Evolutionary conservation across 2,329 filamentous ascomycete genomes (phyloP), one percentile per base, ranked within the genome.

Genomic region (Gremmenia infestans): DNA sequence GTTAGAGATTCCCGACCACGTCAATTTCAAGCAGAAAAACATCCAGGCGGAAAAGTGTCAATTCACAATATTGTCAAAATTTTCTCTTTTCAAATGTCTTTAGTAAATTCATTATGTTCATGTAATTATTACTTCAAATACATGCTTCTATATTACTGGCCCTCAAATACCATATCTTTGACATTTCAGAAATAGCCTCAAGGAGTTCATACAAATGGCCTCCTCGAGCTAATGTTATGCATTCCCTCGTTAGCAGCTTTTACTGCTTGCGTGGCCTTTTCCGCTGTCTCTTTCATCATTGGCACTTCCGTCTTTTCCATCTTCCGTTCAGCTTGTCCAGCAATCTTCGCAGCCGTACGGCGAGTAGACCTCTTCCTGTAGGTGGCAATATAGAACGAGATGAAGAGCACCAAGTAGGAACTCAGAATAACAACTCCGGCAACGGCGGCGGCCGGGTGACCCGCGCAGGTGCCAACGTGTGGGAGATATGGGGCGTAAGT

Each of bases 341-440:
- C 60, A 15, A 55, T 47, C 76, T 76, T 65, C 73, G 71, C 60
- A 71, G 73, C 56, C 71, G 74, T 72, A 53, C 72, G 72, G 40
- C 69, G 52, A 59, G 50, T 58, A 9, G 50, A 53, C 48, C 55
- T 56, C 48, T 66, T 63, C 45, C 56, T 60, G 53, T 68, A 68
- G 7, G 65, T 68, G 1, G 63, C 58, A 32, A 66, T 55, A 47
- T 68, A 68, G 55, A 67, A 68, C 1, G 55, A 63, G 49, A 68
- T 62, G 49, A 68, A 67, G 15, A 67, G 59, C 4, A 65, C 56
- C 35, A 68, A 50, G 47, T 68, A 67, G 2, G 63, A 65, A 22
- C 52, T 60, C n/a, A 68, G 14, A 35, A 67, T 65, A 4, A 52
- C 56, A 42, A 54, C 56, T 4, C 65, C 65, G 11, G 65, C 58